A percentile compares a stretch with the other conserved stretches of the same genome.
Conservation (phyloP, 495 filamentous ascomycete species). For the Pyrenopolyporus hunteri region DNA sequence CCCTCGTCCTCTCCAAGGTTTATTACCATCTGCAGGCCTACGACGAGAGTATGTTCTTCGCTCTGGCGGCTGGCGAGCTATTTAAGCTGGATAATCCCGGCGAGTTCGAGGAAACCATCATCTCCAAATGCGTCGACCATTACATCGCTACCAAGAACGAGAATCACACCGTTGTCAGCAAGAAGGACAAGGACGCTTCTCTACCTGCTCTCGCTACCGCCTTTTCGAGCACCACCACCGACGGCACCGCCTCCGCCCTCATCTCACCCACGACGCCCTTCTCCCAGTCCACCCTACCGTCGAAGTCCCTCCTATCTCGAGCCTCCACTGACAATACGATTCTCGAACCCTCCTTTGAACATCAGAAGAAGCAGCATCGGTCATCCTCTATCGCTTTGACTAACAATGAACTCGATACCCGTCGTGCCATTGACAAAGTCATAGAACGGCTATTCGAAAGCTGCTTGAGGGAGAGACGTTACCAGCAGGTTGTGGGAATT, state of each 20-base stretch:
- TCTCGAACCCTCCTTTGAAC: conserved; percentile 60
- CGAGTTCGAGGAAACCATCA: conserved; percentile 99
- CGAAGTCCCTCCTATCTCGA: conserved; percentile 86
- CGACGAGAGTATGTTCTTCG: conserved; percentile 99
- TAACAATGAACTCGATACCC: conserved; percentile 53
- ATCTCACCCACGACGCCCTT: conserved; percentile 91
- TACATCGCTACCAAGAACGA: conserved; percentile 86
- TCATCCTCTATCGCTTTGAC: conserved; percentile 54
- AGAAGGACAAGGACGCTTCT: conserved; percentile 54
- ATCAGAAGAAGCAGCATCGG: conserved; percentile 61
- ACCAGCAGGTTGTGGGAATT: conserved; percentile 97
- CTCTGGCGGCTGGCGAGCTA: conserved; percentile 90
- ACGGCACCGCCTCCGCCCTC: conserved; percentile 68
- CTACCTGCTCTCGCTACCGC: conserved; percentile 75
- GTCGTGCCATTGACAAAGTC: conserved; percentile 76
- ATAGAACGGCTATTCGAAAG: conserved; percentile 91
- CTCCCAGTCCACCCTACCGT: conserved; percentile 86
- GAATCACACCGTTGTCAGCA: conserved; percentile 61
- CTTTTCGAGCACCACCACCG: conserved; percentile 68
- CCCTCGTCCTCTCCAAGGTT: conserved; percentile 93
- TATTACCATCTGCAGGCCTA: conserved; percentile 99
- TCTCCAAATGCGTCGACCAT: conserved; percentile 96
- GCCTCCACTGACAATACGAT: conserved; percentile 66
- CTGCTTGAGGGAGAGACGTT: conserved; percentile 84
- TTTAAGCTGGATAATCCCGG: conserved; percentile 90